Conservation (phyloP, 768 basidiomycete species). For the Russula sp. region DNA sequence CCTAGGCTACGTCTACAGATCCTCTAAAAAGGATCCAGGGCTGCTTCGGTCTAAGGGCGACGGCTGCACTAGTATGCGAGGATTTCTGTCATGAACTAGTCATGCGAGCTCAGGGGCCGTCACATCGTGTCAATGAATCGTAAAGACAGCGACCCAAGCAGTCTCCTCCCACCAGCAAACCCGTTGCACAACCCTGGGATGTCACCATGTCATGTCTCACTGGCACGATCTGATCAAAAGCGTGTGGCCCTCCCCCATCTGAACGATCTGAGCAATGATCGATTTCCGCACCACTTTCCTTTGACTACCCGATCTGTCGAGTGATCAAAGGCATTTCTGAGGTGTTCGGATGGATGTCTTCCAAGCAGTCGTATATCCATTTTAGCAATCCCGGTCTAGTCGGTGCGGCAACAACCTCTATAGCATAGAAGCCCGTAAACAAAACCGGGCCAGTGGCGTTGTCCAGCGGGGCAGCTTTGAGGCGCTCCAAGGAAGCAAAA, state of each 20-base stretch:
- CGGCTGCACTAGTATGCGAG: too few species aligned
- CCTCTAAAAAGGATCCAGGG: too few species aligned
- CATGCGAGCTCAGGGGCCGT: not conserved
- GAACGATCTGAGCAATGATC: not conserved
- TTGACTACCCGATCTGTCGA: not conserved
- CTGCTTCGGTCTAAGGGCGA: too few species aligned
- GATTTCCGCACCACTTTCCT: not conserved
- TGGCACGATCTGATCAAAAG: not conserved
- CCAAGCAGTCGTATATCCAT: not conserved
- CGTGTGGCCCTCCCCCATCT: too few species aligned
- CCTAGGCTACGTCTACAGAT: too few species aligned
- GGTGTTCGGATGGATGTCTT: not conserved
- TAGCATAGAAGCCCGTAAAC: not conserved
- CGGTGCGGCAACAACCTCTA: not conserved
- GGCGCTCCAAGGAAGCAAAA: conserved; percentile 1
- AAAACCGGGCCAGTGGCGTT: not conserved
- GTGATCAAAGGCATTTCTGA: not conserved
- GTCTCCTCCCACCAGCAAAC: not conserved
- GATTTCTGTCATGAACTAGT: too few species aligned
- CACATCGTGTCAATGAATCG: not conserved
- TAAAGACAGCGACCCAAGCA: too few species aligned
- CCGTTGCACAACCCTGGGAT: not conserved
- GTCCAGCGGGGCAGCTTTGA: not conserved
- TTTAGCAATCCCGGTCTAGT: not conserved
- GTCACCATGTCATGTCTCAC: not conserved